Evolutionary conservation across 148 eudicot genomes (phyloP).

Genomic region (Amaranthus palmeri): DNA sequence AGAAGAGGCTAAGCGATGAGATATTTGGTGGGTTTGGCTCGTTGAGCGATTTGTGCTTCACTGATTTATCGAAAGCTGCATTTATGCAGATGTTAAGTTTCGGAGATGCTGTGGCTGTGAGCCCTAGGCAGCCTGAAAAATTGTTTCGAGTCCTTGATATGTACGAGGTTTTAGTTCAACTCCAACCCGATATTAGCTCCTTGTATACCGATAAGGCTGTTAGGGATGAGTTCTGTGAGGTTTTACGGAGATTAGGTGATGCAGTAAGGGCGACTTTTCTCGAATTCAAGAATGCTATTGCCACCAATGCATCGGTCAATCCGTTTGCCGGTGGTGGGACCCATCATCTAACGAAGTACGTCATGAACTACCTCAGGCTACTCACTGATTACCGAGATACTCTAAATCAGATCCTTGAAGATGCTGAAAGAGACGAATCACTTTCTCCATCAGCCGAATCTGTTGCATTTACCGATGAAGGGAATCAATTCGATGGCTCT

Average conservation of each 20-base stretch:
- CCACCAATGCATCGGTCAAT: constrained; percentile 44
- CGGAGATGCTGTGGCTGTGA: constrained; percentile 73
- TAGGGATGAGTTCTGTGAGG: constrained; percentile 50
- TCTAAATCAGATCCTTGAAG: constrained; percentile 55
- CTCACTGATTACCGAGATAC: constrained; percentile 56
- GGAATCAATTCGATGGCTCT: constrained; percentile 19
- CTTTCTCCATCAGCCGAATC: constrained; percentile 39
- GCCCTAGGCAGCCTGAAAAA: constrained; percentile 74
- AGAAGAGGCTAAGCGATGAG: constrained; percentile 65
- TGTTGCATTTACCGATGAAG: constrained; percentile 36
- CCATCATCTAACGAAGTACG: constrained; percentile 68
- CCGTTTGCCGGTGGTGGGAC: constrained; percentile 71
- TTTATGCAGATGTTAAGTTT: constrained; percentile 62
- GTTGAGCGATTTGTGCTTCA: constrained; percentile 47
- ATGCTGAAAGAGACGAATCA: constrained; percentile 35
- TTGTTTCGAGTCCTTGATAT: constrained; percentile 62
- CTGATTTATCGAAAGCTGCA: constrained; percentile 59
- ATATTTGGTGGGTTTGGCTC: constrained; percentile 59
- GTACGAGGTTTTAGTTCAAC: constrained; percentile 62
- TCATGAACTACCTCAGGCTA: constrained; percentile 68
- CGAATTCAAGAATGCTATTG: constrained; percentile 63
- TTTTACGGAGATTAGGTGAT: constrained; percentile 49
- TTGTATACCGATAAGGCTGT: constrained; percentile 43
- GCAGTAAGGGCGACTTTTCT: constrained; percentile 71
- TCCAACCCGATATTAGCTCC: constrained; percentile 48